Evolutionary conservation across 495 filamentous ascomycete species (phyloP).

Genomic region (Hyaloscypha bicolor): DNA sequence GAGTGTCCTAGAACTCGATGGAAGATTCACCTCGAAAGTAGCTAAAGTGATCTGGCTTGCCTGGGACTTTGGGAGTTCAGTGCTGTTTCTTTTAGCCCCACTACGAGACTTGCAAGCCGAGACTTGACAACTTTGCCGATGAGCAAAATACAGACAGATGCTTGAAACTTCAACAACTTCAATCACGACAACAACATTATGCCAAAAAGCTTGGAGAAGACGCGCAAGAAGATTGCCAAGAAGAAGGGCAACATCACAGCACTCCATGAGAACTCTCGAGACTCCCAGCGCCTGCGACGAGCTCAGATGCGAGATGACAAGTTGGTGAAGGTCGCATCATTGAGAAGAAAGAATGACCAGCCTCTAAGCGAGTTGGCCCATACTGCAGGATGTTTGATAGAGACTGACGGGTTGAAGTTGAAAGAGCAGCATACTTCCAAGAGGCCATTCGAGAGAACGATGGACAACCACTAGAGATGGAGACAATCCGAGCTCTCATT

Average conservation of each 20-base stretch:
- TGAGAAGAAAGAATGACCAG: conserved; percentile 66
- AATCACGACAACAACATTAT: conserved; percentile 36
- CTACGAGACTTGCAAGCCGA: background rate
- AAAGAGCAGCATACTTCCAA: conserved; percentile 73
- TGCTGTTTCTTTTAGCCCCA: background rate
- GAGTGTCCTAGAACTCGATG: too few species aligned
- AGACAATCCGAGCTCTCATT: conserved; percentile 64
- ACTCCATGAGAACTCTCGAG: conserved; percentile 82
- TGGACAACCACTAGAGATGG: conserved; percentile 53
- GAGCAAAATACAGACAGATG: conserved; percentile 2
- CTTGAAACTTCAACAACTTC: background rate
- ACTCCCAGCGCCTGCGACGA: conserved; percentile 71
- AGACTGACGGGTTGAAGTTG: conserved; percentile 49
- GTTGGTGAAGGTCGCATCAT: conserved; percentile 63
- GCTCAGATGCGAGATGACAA: conserved; percentile 77
- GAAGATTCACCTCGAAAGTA: too few species aligned
- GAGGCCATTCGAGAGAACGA: conserved; percentile 57
- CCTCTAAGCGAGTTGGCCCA: conserved; percentile 57
- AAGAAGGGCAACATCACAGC: conserved; percentile 66
- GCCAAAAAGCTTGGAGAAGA: conserved; percentile 75
- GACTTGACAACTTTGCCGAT: conserved; percentile 8
- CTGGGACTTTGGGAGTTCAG: too few species aligned
- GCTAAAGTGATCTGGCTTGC: too few species aligned
- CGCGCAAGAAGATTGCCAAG: conserved; percentile 82
- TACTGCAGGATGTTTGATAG: background rate